Evolutionary conservation across 1,284 basidiomycete species (phyloP).

Genomic region (Trametes hirsuta): DNA sequence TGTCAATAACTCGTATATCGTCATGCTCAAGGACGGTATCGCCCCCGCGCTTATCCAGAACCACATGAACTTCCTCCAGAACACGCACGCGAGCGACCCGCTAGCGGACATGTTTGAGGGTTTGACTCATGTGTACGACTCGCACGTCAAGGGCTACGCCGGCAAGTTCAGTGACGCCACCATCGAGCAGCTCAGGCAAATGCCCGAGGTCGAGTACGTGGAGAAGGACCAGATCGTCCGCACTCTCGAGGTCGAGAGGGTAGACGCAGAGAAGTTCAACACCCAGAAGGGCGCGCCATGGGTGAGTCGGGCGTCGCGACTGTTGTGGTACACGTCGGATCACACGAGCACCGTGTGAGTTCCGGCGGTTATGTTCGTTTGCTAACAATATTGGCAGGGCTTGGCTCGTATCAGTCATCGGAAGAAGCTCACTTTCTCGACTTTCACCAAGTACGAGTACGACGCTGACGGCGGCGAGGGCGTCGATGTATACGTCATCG

Average conservation of each 20-base stretch:
- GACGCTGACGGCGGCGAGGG: constrained; percentile 82
- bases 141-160: constrained; percentile 81
- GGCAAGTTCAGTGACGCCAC: constrained; percentile 81
- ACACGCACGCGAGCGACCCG: constrained; percentile 57
- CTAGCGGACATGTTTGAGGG: constrained; percentile 49
- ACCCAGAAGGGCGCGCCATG: constrained; percentile 86
- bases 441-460: constrained; percentile 89
- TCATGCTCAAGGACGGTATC: constrained; percentile 80
- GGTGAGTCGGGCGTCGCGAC: constrained; percentile 57
- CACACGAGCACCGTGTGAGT: not conserved
- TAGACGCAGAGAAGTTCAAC: constrained; percentile 52
- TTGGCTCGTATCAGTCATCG: constrained; percentile 96
- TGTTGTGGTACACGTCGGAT: constrained; percentile 6
- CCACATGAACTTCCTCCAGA: constrained; percentile 74
- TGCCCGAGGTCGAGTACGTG: constrained; percentile 93
- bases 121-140: constrained; percentile 73
- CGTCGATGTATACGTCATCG: constrained; percentile 72
- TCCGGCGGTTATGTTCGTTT: not conserved
- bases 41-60: constrained; percentile 61
- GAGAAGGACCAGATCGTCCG: constrained; percentile 92
- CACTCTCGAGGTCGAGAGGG: constrained; percentile 70
- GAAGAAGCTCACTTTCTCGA: constrained; percentile 74
- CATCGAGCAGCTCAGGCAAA: constrained; percentile 78
- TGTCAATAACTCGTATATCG: constrained; percentile 89
- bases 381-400: constrained; percentile 55